These are phyloP conservation scores for Yarrowia porcina DNA, from an alignment of 805 yeast species.

Conservation along the genomic window DNA sequence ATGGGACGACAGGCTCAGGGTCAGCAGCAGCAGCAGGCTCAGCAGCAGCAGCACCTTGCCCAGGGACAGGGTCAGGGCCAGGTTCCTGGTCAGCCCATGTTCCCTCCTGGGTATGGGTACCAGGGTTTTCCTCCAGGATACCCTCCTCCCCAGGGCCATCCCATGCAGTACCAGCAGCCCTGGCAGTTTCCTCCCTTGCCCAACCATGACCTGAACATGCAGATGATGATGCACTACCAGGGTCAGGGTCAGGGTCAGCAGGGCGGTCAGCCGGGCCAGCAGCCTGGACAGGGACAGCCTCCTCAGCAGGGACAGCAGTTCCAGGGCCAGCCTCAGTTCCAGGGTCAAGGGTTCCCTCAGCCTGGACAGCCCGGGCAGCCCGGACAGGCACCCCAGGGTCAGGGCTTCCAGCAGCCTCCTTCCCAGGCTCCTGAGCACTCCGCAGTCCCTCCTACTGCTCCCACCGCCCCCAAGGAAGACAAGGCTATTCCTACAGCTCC, in stretches of 20 bases:
- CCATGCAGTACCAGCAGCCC: constrained; percentile 25
- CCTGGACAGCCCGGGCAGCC: too few species aligned
- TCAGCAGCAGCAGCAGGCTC: constrained; percentile 26
- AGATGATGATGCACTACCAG: constrained; percentile 27
- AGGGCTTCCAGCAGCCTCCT: too few species aligned
- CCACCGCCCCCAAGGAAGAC: not conserved
- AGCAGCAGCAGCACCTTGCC: constrained; percentile 30
- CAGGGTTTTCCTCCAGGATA: constrained; percentile 25
- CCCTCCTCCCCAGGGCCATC: constrained; percentile 22
- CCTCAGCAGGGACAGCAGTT: constrained; percentile 29
- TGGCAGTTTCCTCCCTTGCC: constrained; percentile 24
- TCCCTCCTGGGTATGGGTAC: constrained; percentile 36
- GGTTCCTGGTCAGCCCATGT: constrained; percentile 26
- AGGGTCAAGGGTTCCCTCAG: constrained; percentile 28
- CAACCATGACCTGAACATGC: constrained; percentile 24
- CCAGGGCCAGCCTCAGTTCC: constrained; percentile 33
- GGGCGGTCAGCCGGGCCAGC: too few species aligned
- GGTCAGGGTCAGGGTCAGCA: constrained; percentile 11
- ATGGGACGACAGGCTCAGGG: constrained; percentile 40
- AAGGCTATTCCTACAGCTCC: constrained; percentile 12
- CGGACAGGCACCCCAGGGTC: constrained; percentile 27
- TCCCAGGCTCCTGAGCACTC: not conserved
- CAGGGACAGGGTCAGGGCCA: constrained; percentile 39
- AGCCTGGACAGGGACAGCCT: not conserved
- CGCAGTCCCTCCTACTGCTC: not conserved